Evolutionary conservation across 1,139 yeast genomes (phyloP), one percentile per base, ranked within the genome.

Genomic region (Kodamaea alishanica): DNA sequence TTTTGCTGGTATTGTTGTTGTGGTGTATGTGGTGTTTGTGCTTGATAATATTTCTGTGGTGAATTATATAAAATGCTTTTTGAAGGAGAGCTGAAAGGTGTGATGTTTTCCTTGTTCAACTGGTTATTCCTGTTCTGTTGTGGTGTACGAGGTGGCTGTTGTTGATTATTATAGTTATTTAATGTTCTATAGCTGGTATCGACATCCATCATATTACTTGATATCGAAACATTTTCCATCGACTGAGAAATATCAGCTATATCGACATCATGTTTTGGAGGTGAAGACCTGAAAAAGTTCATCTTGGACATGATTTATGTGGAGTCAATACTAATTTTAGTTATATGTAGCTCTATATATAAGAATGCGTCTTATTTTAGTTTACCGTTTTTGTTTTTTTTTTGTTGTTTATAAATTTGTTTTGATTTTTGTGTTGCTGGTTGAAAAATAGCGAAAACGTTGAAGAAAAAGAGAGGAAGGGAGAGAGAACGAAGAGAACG

Each of bases 51-150:
- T 24, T 48, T 54, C 12, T 45, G 48, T 2, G 73, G 72, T 10
- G 70, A 58, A 34, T 49, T 61, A 49, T 67, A 70, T 31, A 66
- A 54, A 24, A 67, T 60, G 30, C 70, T 65, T 48, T 69, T 70
- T 20, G 67, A 58, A n/a, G 77, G 77, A 4, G 75, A 70, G 38
- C 51, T 58, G 24, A 56, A 43, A 3, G 77, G 77, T 2, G 76
- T 70, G 44, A 70, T 65, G 47, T 72, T 72, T 42, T 72, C 77
- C 49, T 71, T 71, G 48, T 71, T 70, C 37, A 61, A 47, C n/a
- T 45, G 48, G 24, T 41, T 42, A 24, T 33, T 36, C 15, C 34
- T 39, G 15, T 38, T 33, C 35, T 39, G 41, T 28, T 47, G 52
- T 12, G 52, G 52, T 7, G 50, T 47, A 20, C 48, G 39, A 11